Conservation (phyloP, 768 basidiomycete genomes). For the Fibroporia radiculosa region DNA sequence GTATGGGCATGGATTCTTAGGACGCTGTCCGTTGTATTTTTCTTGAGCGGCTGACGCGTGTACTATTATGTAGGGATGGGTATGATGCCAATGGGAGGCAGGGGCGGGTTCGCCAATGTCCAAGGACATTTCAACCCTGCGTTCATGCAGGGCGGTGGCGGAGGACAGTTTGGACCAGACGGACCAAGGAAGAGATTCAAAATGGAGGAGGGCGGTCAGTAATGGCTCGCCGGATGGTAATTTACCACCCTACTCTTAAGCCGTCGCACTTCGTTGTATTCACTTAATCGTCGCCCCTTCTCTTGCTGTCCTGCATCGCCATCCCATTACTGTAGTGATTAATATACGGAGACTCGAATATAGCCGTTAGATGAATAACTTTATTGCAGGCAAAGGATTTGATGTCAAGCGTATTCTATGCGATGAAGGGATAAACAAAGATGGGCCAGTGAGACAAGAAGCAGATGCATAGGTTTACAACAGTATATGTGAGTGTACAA, state of each 20-base stretch:
- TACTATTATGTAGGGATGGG: slow-evolving; percentile 34
- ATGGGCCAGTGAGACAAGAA: neutral
- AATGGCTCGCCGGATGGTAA: neutral
- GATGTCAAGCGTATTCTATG: neutral
- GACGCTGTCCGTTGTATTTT: slow-evolving; percentile 27
- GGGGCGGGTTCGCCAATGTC: slow-evolving; percentile 41
- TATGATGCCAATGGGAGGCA: slow-evolving; percentile 43
- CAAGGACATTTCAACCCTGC: slow-evolving; percentile 72
- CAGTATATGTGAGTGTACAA: neutral
- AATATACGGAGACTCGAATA: slow-evolving; percentile 4
- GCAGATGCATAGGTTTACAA: slow-evolving; percentile 1
- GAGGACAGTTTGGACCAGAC: slow-evolving; percentile 35
- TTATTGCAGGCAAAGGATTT: neutral
- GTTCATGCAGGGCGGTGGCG: slow-evolving; percentile 47
- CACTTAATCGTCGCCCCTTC: neutral
- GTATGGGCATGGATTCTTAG: slow-evolving; percentile 41
- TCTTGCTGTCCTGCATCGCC: slow-evolving; percentile 2
- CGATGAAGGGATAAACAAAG: neutral
- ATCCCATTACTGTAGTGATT: neutral
- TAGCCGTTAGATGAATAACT: neutral
- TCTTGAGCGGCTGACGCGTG: slow-evolving; percentile 19
- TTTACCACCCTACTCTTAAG: neutral
- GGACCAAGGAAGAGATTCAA: slow-evolving; percentile 50
- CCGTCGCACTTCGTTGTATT: neutral
- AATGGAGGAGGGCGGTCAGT: slow-evolving; percentile 37